phyloP scores from a whole-genome alignment of 345 rosid species.

The Gossypium bickii region DNA sequence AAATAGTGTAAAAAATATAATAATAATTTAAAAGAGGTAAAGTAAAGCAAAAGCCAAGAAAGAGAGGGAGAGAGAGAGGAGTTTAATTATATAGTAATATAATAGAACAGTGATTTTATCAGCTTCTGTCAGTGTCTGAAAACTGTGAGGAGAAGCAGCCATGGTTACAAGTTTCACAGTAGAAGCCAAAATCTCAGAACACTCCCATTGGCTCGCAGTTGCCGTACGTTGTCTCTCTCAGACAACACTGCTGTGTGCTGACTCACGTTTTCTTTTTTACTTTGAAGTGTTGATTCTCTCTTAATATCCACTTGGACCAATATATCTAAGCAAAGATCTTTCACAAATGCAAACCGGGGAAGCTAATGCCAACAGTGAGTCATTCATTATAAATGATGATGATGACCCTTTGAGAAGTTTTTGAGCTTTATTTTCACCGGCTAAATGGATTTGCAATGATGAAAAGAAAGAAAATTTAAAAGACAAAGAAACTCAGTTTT shows the following conservation, averaged over 20 bases:
- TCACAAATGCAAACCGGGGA: constrained; percentile 15
- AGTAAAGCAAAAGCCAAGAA: background rate
- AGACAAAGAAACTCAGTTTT: constrained; percentile 10
- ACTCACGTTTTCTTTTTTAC: constrained; percentile 26
- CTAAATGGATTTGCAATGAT: constrained; percentile 16
- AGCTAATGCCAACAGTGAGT: constrained; percentile 23
- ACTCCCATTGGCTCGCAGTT: constrained; percentile 41
- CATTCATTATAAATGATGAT: constrained; percentile 10
- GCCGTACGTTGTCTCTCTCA: constrained; percentile 31
- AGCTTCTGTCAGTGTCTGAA: constrained; percentile 14
- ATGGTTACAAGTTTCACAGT: constrained; percentile 26
- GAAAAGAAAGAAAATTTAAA: background rate
- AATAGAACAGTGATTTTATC: background rate
- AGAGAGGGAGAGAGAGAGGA: background rate
- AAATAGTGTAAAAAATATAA: background rate
- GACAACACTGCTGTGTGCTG: background rate
- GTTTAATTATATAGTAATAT: background rate
- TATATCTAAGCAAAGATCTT: constrained; percentile 51
- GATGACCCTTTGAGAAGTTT: constrained; percentile 18
- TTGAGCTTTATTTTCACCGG: constrained; percentile 10
- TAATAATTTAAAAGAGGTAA: background rate
- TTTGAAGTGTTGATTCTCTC: background rate
- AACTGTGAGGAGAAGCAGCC: constrained; percentile 43
- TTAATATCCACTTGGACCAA: constrained; percentile 26
- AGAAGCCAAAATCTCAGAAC: constrained; percentile 37